Percentiles rank a stretch among this genome's conserved stretches.
phyloP scores from a whole-genome alignment of 352 stramenopile genomes.

The Phytophthora sp. region DNA sequence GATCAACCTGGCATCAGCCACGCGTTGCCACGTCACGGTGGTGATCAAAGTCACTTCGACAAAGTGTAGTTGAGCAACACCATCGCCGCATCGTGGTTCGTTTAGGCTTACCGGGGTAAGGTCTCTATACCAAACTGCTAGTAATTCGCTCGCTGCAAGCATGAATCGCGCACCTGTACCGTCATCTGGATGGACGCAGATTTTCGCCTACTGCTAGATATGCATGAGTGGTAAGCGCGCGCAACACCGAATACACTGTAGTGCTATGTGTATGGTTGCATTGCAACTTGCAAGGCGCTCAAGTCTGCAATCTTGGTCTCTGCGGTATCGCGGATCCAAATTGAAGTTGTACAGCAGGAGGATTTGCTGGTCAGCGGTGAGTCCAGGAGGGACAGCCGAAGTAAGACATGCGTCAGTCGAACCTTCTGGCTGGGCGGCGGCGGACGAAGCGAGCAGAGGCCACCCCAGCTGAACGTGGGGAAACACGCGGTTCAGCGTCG shows the following conservation, averaged over 20 bases:
- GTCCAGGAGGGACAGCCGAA: conserved; percentile 36
- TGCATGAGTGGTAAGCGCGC: no score
- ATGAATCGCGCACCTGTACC: no score
- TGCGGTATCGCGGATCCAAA: no score
- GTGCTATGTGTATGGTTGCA: background rate
- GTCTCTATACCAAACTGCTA: conserved; percentile 23
- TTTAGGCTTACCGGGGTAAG: background rate
- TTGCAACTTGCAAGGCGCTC: no score
- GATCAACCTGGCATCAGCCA: no score
- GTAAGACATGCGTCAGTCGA: conserved; percentile 26
- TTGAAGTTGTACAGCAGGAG: conserved; percentile 32
- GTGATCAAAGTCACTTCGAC: no score
- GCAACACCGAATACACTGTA: no score
- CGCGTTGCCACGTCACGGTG: no score
- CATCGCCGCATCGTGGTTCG: conserved; percentile 13
- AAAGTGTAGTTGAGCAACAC: conserved; percentile 15
- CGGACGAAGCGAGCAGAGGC: conserved; percentile 21
- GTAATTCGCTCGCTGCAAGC: background rate
- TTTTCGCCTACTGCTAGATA: no score
- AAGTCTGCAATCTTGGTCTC: no score
- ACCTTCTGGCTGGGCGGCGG: conserved; percentile 1
- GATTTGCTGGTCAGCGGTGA: conserved; percentile 21
- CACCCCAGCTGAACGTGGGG: conserved; percentile 13
- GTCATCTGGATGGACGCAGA: no score
- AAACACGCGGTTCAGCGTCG: conserved; percentile 19